A percentile compares a stretch with the other conserved stretches of the same genome.
Evolutionary conservation across 202 grass and related monocot genomes (phyloP).

Genomic region (Dendrocalamus latiflorus): DNA sequence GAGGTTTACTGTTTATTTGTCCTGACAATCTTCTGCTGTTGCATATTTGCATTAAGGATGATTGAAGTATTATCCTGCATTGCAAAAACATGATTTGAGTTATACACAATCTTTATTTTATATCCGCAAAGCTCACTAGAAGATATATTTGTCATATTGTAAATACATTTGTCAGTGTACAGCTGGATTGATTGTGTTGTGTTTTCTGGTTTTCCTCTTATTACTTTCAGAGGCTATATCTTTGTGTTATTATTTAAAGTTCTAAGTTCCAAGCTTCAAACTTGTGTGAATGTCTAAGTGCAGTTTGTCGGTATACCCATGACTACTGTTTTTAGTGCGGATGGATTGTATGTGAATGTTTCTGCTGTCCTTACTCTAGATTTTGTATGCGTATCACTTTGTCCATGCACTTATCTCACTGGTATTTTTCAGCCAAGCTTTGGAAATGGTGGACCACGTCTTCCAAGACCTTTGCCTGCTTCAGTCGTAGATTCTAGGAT

Average conservation of each 20-base stretch:
- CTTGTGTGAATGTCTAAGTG: constrained; percentile 10
- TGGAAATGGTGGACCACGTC: constrained; percentile 64
- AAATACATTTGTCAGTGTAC: neutral
- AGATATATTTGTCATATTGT: neutral
- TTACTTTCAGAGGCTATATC: constrained; percentile 6
- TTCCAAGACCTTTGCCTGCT: constrained; percentile 93
- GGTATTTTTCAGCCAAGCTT: constrained; percentile 61
- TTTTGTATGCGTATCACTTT: neutral
- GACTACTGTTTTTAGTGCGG: neutral
- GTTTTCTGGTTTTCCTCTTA: neutral
- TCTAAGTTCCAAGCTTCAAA: neutral
- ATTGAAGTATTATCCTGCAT: neutral
- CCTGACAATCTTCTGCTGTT: neutral
- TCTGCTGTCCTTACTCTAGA: neutral
- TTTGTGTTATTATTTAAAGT: neutral
- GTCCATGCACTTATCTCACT: neutral
- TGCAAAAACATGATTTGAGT: neutral
- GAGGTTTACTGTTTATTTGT: neutral
- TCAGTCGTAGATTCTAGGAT: constrained; percentile 63
- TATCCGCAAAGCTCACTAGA: neutral
- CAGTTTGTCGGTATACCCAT: too few species aligned
- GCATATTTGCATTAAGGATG: neutral
- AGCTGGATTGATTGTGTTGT: neutral
- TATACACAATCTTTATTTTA: neutral
- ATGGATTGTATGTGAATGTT: neutral